Evolutionary conservation across 202 grass and related monocot genomes (phyloP).

Genomic region (Setaria viridis): DNA sequence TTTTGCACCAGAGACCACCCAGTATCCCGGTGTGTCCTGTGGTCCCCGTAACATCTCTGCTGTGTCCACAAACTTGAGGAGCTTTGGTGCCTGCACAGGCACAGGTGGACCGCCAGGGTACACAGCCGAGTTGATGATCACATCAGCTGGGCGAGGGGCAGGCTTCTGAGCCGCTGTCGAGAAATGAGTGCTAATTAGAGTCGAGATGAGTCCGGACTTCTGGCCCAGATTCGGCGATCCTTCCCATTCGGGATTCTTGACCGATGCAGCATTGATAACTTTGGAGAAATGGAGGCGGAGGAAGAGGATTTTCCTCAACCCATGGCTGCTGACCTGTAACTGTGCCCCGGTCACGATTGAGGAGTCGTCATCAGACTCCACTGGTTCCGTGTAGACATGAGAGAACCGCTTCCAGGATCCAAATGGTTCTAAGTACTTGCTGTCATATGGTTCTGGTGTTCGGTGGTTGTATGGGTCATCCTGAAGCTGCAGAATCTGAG

Average conservation of each 20-base stretch:
- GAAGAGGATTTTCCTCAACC: conserved; percentile 83
- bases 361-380: conserved; percentile 69
- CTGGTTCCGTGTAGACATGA: conserved; percentile 83
- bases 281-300: conserved; percentile 68
- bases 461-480: conserved; percentile 65
- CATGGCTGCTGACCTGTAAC: conserved; percentile 66
- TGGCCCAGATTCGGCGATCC: conserved; percentile 83
- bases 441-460: conserved; percentile 59
- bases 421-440: conserved; percentile 79
- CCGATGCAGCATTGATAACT: conserved; percentile 57
- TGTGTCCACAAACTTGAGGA: conserved; percentile 87
- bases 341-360: conserved; percentile 85
- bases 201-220: conserved; percentile 90
- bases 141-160: conserved; percentile 63
- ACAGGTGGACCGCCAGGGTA: conserved; percentile 81
- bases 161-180: conserved; percentile 63
- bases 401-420: conserved; percentile 86
- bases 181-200: conserved; percentile 90
- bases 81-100: conserved; percentile 78
- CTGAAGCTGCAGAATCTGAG: conserved; percentile 75
- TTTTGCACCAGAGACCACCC: conserved; percentile 92
- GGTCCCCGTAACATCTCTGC: conserved; percentile 82
- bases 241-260: conserved; percentile 80
- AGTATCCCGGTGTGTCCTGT: conserved; percentile 82
- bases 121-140: conserved; percentile 90